Percentiles rank a stretch among this genome's conserved stretches.
Conservation (phyloP, 352 stramenopile species). For the Globisporangium emineosum region DNA sequence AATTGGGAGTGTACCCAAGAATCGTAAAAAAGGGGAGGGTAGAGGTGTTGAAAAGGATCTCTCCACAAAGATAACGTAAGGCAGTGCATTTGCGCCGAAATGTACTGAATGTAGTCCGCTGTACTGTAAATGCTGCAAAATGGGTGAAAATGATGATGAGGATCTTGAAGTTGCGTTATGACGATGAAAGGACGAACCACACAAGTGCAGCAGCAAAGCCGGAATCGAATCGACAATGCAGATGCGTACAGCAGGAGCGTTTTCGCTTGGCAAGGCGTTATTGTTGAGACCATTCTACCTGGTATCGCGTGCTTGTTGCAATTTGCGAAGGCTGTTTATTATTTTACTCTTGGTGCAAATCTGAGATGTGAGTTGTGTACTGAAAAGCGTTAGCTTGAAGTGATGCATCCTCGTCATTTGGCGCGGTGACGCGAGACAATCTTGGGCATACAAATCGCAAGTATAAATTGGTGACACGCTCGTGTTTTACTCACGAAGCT, state of each 20-base stretch:
- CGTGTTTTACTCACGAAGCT: slow-evolving; percentile 1
- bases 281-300: no score
- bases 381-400: not conserved
- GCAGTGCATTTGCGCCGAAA: not conserved
- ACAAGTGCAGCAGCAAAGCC: not conserved
- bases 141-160: not conserved
- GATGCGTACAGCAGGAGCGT: no score
- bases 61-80: not conserved
- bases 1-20: slow-evolving; percentile 11
- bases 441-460: slow-evolving; percentile 5
- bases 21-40: not conserved
- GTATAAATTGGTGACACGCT: not conserved
- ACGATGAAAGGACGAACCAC: not conserved
- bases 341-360: no score
- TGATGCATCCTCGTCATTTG: slow-evolving; percentile 4
- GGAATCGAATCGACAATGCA: no score
- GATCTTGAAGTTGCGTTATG: not conserved
- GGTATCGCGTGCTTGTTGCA: no score
- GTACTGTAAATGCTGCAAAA: not conserved
- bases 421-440: slow-evolving; percentile 3
- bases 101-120: no score
- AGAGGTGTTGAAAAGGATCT: not conserved
- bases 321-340: no score
- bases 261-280: no score
- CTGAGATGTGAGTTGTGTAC: not conserved